A percentile compares a stretch with the other conserved stretches of the same genome.
These are phyloP conservation scores for Debaryomyces sp. DNA, from an alignment of 1,139 yeast species.

Conservation along the genomic window DNA sequence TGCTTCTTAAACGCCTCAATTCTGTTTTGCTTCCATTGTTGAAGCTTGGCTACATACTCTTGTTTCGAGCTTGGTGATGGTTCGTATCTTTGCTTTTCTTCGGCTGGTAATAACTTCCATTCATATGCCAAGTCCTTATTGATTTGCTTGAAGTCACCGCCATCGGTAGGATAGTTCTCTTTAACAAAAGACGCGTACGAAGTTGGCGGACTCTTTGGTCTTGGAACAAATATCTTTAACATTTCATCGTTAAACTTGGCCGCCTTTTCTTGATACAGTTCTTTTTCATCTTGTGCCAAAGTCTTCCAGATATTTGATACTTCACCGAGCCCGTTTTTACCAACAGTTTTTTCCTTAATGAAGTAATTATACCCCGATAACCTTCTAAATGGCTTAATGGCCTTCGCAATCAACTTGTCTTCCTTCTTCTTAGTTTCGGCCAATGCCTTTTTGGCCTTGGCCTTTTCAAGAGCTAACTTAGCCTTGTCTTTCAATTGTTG, in stretches of 20 bases:
- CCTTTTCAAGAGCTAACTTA: conserved; percentile 16
- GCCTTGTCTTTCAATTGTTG: conserved; percentile 15
- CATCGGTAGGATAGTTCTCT: conserved; percentile 29
- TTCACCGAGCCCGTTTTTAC: conserved; percentile 17
- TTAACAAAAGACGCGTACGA: conserved; percentile 36
- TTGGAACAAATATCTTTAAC: conserved; percentile 30
- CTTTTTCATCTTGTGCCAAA: conserved; percentile 31
- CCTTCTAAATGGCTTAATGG: conserved; percentile 30
- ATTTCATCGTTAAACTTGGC: conserved; percentile 31
- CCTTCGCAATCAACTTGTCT: conserved; percentile 24
- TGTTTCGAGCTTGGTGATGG: conserved; percentile 22
- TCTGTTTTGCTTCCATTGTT: conserved; percentile 34
- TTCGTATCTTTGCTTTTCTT: conserved; percentile 34
- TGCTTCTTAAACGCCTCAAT: conserved; percentile 22
- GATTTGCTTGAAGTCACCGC: conserved; percentile 26
- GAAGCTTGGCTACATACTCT: conserved; percentile 22
- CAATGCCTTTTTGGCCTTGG: conserved; percentile 15
- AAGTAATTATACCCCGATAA: conserved; percentile 33
- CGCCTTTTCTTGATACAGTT: conserved; percentile 25
- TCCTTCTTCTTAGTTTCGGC: conserved; percentile 18
- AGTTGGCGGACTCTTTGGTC: conserved; percentile 36
- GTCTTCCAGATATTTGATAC: conserved; percentile 25
- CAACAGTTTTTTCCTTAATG: conserved; percentile 19
- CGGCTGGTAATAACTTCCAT: conserved; percentile 34
- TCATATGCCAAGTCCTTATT: conserved; percentile 28